These are phyloP conservation scores for Dendrobium chrysotoxum DNA, from an alignment of 106 monocot genomes.

Conservation along the genomic window DNA sequence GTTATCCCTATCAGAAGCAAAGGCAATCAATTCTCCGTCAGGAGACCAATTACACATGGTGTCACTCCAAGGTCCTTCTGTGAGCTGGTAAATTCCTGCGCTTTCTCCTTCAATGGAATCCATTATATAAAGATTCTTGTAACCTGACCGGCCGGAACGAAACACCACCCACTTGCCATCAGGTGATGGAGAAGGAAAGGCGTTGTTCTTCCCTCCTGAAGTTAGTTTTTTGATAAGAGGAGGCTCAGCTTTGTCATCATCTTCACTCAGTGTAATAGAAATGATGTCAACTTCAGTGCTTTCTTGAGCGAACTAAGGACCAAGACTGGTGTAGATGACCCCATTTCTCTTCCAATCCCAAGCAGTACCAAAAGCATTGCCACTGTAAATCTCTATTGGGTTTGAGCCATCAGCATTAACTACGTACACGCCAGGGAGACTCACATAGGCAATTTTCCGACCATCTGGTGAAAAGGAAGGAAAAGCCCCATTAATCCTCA, in stretches of 20 bases:
- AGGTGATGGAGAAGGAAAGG: constrained; percentile 88
- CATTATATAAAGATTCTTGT: constrained; percentile 95
- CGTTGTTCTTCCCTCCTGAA: constrained; percentile 65
- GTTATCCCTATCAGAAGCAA: constrained; percentile 49
- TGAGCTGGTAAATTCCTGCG: constrained; percentile 21
- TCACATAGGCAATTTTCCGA: constrained; percentile 48
- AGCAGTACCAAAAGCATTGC: constrained; percentile 60
- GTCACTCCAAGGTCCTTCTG: constrained; percentile 55
- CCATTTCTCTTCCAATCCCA: constrained; percentile 96
- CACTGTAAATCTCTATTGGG: constrained; percentile 31
- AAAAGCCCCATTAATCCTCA: constrained; percentile 78
- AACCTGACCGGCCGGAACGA: constrained; percentile 71
- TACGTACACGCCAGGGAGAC: constrained; percentile 63
- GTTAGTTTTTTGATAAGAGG: constrained; percentile 71
- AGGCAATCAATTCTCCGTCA: constrained; percentile 61
- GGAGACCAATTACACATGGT: constrained; percentile 80
- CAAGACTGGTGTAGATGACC: constrained; percentile 77
- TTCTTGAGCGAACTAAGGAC: constrained; percentile 51
- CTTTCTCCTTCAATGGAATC: constrained; percentile 55
- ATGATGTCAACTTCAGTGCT: constrained; percentile 65
- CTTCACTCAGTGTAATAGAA: constrained; percentile 36
- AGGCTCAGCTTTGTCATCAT: constrained; percentile 3
- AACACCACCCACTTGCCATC: constrained; percentile 95
- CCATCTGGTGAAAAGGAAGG: constrained; percentile 89
- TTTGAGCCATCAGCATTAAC: constrained; percentile 70